Percentiles rank a stretch among this genome's conserved stretches.
phyloP scores from a whole-genome alignment of 768 basidiomycete genomes.

The Cystofilobasidium macerans region DNA sequence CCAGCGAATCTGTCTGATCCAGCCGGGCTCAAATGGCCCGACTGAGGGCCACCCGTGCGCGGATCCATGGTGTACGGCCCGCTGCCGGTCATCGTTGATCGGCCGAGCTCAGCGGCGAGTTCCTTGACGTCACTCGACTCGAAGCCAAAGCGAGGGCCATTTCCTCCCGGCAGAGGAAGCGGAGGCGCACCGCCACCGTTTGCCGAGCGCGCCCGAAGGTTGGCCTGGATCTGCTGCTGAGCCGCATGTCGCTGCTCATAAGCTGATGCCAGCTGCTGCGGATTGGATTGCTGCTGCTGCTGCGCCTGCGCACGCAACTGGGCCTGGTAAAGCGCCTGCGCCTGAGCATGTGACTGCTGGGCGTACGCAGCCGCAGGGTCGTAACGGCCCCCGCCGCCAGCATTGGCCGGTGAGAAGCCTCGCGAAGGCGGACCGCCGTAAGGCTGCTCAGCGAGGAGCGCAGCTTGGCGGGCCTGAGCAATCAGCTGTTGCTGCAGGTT shows the following conservation, averaged over 20 bases:
- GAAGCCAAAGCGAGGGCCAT: conserved; percentile 20
- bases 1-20: background rate
- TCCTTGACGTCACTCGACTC: conserved; percentile 5
- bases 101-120: background rate
- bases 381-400: background rate
- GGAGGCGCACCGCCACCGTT: conserved; percentile 6
- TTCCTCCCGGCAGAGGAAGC: conserved; percentile 8
- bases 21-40: background rate
- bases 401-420: background rate
- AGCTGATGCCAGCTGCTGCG: conserved; percentile 25
- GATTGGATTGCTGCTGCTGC: conserved; percentile 16
- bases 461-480: conserved; percentile 22
- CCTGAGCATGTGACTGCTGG: conserved; percentile 18
- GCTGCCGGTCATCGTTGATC: background rate
- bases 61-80: background rate
- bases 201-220: conserved; percentile 19
- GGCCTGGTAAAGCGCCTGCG: conserved; percentile 9
- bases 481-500: conserved; percentile 25
- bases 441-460: conserved; percentile 21
- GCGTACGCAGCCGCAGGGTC: background rate
- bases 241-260: conserved; percentile 24
- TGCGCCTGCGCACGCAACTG: background rate
- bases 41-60: background rate
- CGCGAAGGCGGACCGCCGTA: background rate
- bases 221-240: conserved; percentile 25